phyloP scores from a whole-genome alignment of 176 grass and related monocot species.

The Bonia amplexicaulis region DNA sequence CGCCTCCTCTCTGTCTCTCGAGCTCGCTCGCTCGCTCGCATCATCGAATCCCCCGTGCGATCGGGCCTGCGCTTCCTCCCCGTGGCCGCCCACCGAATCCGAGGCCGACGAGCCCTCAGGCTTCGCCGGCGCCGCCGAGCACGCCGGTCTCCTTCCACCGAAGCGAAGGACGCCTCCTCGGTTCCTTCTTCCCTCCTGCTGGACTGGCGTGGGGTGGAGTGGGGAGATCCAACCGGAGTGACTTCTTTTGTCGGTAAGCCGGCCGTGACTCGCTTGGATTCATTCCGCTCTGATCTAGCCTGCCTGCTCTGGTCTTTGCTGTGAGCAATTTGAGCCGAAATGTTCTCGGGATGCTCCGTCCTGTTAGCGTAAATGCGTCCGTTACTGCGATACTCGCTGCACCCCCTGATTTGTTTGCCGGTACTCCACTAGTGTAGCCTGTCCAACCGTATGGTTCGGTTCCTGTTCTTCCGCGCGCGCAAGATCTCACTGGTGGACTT shows the following conservation, averaged over 20 bases:
- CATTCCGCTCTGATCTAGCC: not conserved
- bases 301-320: not conserved
- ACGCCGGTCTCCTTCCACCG: not conserved
- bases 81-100: not conserved
- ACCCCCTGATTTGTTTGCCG: not conserved
- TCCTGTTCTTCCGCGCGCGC: not conserved
- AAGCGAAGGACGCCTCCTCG: conserved; percentile 4
- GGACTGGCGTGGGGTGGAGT: not conserved
- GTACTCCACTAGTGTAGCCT: not conserved
- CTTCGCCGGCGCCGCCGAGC: not conserved
- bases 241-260: conserved; percentile 6
- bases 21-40: not conserved
- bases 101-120: not conserved
- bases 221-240: conserved; percentile 16
- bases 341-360: not conserved
- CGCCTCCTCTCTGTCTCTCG: not conserved
- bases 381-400: conserved; percentile 5
- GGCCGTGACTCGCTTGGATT: not conserved
- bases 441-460: not conserved
- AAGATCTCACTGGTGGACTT: not conserved
- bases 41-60: not conserved
- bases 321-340: conserved; percentile 5
- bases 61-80: not conserved
- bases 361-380: not conserved
- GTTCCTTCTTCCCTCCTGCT: not conserved